phyloP scores from a whole-genome alignment of 495 filamentous ascomycete genomes.

The Apodospora peruviana region DNA sequence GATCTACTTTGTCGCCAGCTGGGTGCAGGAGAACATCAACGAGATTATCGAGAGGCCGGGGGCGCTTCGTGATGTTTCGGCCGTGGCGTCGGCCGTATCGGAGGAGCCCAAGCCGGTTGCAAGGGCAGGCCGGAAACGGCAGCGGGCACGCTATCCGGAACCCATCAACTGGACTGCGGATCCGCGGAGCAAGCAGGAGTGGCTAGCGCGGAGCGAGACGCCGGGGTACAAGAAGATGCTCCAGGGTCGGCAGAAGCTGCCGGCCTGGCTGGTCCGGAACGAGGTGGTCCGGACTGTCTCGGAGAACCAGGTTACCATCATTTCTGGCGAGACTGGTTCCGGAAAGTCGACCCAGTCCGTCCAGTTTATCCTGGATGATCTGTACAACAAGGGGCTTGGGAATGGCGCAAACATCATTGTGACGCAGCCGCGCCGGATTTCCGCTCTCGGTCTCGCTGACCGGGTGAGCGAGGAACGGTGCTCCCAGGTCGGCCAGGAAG shows the following conservation, averaged over 20 bases:
- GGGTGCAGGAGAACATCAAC: conserved; percentile 75
- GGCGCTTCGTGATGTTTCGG: conserved; percentile 72
- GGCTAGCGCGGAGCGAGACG: conserved; percentile 39
- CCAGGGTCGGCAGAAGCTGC: conserved; percentile 61
- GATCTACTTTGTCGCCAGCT: conserved; percentile 82
- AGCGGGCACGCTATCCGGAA: conserved; percentile 45
- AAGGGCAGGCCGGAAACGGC: conserved; percentile 18
- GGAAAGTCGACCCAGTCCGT: conserved; percentile 97
- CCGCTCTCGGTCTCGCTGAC: conserved; percentile 88
- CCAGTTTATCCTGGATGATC: conserved; percentile 89
- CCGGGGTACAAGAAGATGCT: conserved; percentile 67
- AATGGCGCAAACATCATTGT: conserved; percentile 85
- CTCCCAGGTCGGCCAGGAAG: conserved; percentile 72
- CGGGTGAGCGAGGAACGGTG: conserved; percentile 91
- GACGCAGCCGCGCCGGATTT: conserved; percentile 92
- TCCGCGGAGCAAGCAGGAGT: conserved; percentile 37
- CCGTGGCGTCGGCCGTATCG: conserved; percentile 54
- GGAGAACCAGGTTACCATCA: conserved; percentile 81
- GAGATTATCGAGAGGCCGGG: conserved; percentile 77
- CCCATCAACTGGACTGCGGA: conserved; percentile 43
- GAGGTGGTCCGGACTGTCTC: conserved; percentile 68
- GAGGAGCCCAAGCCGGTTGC: conserved; percentile 33
- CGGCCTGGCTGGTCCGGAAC: conserved; percentile 81
- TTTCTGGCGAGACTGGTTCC: conserved; percentile 92
- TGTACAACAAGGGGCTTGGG: conserved; percentile 73